Evolutionary conservation across 768 basidiomycete genomes (phyloP).

Genomic region (Lactifluus hygrophoroides): DNA sequence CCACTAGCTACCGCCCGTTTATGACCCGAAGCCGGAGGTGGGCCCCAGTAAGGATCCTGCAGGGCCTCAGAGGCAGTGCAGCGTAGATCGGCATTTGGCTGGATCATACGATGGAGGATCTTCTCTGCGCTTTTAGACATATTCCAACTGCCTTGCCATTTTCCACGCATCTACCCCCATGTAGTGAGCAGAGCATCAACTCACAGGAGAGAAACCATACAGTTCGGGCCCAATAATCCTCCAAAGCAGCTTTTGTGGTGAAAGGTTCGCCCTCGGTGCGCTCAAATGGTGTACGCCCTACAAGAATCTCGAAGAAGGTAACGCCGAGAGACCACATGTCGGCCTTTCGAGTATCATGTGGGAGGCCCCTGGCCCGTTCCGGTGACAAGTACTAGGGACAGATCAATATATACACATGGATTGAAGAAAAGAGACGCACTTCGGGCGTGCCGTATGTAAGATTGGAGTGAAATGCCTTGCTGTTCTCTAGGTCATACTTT

Average conservation of each 20-base stretch:
- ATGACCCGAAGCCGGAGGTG: neutral
- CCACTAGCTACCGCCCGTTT: slow-evolving; percentile 29
- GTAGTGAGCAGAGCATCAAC: neutral
- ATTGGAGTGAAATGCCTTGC: slow-evolving; percentile 71
- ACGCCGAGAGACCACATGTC: slow-evolving; percentile 83
- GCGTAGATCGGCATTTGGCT: slow-evolving; percentile 73
- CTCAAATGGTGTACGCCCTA: slow-evolving; percentile 90
- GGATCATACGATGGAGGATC: slow-evolving; percentile 68
- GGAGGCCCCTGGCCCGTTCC: slow-evolving; percentile 78
- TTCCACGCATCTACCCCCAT: slow-evolving; percentile 51
- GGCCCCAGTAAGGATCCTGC: slow-evolving; percentile 59
- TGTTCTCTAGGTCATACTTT: slow-evolving; percentile 57
- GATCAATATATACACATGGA: neutral
- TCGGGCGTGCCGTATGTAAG: slow-evolving; percentile 89
- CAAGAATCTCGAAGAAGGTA: slow-evolving; percentile 90
- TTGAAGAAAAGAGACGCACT: slow-evolving; percentile 31
- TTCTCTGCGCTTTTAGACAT: slow-evolving; percentile 58
- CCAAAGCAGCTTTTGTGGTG: slow-evolving; percentile 67
- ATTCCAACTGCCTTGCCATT: slow-evolving; percentile 79
- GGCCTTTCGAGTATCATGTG: slow-evolving; percentile 90
- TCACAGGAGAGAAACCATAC: slow-evolving; percentile 30
- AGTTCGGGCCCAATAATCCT: slow-evolving; percentile 82
- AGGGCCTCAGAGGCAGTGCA: slow-evolving; percentile 62
- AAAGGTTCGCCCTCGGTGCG: slow-evolving; percentile 72
- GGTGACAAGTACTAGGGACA: slow-evolving; percentile 77